Evolutionary conservation across 2,329 filamentous ascomycete species (phyloP).

Genomic region (Fusarium torreyae): DNA sequence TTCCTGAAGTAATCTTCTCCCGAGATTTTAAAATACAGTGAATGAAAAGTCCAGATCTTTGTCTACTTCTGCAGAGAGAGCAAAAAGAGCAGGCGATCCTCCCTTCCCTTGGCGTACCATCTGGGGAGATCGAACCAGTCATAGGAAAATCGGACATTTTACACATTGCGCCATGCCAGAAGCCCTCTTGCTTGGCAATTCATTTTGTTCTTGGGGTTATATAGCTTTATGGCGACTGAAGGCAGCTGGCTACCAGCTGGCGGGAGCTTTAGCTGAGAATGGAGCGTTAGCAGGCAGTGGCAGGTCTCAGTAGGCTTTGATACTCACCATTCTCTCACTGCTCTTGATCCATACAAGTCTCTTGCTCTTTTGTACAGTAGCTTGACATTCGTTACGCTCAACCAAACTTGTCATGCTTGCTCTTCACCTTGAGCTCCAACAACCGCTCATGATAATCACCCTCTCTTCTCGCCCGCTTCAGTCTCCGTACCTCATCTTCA

Average conservation of each 20-base stretch:
- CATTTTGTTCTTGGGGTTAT: slow-evolving; percentile 4
- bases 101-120: background rate
- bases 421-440: slow-evolving; percentile 89
- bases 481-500: slow-evolving; percentile 86
- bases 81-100: background rate
- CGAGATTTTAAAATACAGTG: background rate
- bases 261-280: background rate
- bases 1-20: background rate
- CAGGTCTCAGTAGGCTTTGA: background rate
- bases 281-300: slow-evolving; percentile 5
- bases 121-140: slow-evolving; percentile 10
- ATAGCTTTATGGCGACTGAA: slow-evolving; percentile 1
- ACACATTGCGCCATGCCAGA: slow-evolving; percentile 6
- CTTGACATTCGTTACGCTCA: slow-evolving; percentile 36
- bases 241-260: slow-evolving; percentile 1
- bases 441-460: slow-evolving; percentile 92
- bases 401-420: slow-evolving; percentile 88
- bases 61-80: background rate
- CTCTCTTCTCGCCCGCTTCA: slow-evolving; percentile 87
- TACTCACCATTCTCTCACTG: slow-evolving; percentile 13
- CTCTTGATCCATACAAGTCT: background rate
- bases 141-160: slow-evolving; percentile 12
- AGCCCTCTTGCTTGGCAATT: slow-evolving; percentile 6
- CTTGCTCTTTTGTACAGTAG: background rate
- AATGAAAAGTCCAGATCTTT: too few relatives aligned